These are phyloP conservation scores for Trichosporon sp. DNA, from an alignment of 1,284 basidiomycete genomes.

Conservation along the genomic window DNA sequence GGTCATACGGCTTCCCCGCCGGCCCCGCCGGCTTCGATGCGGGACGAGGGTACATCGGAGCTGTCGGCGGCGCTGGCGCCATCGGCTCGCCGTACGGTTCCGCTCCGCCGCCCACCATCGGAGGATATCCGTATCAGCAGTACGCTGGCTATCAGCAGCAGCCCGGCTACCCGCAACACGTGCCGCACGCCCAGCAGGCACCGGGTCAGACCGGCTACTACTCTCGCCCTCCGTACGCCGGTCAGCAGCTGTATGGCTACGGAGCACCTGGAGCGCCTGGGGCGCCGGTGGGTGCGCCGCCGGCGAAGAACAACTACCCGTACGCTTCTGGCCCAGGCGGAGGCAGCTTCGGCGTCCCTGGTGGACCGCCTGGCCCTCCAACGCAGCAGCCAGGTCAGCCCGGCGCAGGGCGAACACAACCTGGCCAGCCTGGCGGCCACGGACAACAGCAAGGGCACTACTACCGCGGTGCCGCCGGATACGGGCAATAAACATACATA, in stretches of 20 bases:
- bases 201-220: background rate
- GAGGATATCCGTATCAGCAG: background rate
- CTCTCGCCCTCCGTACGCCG: background rate
- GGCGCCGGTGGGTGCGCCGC: background rate
- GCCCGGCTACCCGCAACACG: background rate
- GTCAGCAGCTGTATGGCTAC: background rate
- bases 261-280: background rate
- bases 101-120: background rate
- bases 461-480: background rate
- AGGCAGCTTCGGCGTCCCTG: background rate
- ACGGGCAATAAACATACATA: slow-evolving; percentile 4
- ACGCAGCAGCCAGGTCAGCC: background rate
- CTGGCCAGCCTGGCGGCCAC: background rate
- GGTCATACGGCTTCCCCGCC: background rate
- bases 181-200: background rate
- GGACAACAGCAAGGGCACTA: background rate
- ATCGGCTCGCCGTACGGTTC: background rate
- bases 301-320: background rate
- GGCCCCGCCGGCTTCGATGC: background rate
- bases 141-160: background rate
- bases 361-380: background rate
- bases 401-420: no score
- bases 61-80: background rate
- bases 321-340: background rate
- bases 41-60: background rate